Evolutionary conservation across 305 asterid species (phyloP).

Genomic region (Rubia balearica): DNA sequence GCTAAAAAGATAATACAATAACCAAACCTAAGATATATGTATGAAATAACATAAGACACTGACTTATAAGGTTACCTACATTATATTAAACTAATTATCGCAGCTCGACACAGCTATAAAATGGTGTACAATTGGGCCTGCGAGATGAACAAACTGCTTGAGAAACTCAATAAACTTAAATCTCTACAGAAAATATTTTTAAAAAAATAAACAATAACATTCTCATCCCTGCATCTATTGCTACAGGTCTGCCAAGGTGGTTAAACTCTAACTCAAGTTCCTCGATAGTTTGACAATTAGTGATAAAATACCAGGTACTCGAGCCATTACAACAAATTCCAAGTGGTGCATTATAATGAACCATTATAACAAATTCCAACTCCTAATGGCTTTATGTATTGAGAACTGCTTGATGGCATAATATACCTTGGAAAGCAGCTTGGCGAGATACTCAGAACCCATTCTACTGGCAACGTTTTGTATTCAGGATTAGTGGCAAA

Average conservation of each 20-base stretch:
- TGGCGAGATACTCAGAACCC: conserved; percentile 42
- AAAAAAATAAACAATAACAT: not conserved
- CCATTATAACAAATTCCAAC: too few relatives aligned
- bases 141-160: conserved; percentile 8
- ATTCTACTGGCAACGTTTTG: conserved; percentile 29
- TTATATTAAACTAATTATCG: too few relatives aligned
- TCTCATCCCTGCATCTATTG: conserved; percentile 35
- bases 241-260: conserved; percentile 33
- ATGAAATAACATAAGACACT: too few relatives aligned
- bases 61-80: too few relatives aligned
- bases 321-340: conserved; percentile 33
- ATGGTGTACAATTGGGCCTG: conserved; percentile 38
- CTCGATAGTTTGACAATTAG: conserved; percentile 30
- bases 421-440: conserved; percentile 32
- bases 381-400: not conserved
- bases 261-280: conserved; percentile 35
- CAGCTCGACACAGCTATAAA: conserved; percentile 33
- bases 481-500: conserved; percentile 34
- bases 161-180: not conserved
- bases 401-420: not conserved
- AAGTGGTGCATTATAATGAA: conserved; percentile 24
- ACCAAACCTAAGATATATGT: too few relatives aligned
- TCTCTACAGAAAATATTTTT: not conserved
- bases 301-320: conserved; percentile 32
- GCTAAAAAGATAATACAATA: too few relatives aligned